These are phyloP conservation scores for Saccharomycopsis selenospora DNA, from an alignment of 805 yeast species.

Conservation along the genomic window DNA sequence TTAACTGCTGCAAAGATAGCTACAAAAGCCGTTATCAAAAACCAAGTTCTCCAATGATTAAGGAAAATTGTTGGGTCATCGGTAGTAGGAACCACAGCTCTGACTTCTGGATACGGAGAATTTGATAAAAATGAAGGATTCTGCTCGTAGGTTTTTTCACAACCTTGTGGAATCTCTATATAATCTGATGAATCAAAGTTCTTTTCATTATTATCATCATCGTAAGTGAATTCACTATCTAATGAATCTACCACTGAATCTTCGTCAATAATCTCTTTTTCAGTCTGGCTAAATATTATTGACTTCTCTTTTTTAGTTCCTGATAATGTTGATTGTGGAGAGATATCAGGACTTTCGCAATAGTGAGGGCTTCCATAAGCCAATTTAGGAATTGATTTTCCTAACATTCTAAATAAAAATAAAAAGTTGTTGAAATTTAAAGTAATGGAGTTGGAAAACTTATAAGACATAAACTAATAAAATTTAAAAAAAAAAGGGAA, in stretches of 20 bases:
- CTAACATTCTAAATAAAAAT: background rate
- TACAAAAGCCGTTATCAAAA: constrained; percentile 45
- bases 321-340: too few relatives aligned
- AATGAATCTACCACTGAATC: background rate
- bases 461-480: background rate
- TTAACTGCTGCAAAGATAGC: constrained; percentile 54
- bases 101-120: constrained; percentile 39
- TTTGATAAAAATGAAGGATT: constrained; percentile 13
- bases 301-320: too few relatives aligned
- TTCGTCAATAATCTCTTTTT: background rate
- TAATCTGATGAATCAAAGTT: background rate
- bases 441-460: background rate
- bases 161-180: constrained; percentile 17
- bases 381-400: background rate
- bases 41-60: constrained; percentile 51
- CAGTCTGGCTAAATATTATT: background rate
- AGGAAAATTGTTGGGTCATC: constrained; percentile 45
- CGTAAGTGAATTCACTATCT: too few relatives aligned
- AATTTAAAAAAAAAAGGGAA: background rate
- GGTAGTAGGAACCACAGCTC: constrained; percentile 54
- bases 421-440: background rate
- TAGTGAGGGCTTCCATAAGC: constrained; percentile 2
- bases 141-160: constrained; percentile 3
- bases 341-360: background rate
- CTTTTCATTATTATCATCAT: background rate